Base-by-base conservation (phyloP, 1,284 basidiomycete species). In the Tilletia walkeri region DNA sequence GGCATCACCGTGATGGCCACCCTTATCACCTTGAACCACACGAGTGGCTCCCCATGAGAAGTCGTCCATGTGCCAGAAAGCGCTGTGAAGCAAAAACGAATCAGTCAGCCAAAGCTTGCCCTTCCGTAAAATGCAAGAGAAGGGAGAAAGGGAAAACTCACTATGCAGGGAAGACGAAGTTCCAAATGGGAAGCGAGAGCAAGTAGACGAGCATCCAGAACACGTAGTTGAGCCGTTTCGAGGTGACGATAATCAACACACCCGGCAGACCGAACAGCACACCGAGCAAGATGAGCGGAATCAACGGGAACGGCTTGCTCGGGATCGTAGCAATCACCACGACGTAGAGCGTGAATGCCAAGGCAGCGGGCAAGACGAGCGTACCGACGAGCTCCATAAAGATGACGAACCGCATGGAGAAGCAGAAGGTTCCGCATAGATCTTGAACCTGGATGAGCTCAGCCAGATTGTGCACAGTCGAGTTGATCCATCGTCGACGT, bases 401-500 rank as follows among this genome's bases (percentile, higher is more conserved):
- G 65, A 85, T 77, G 69, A 79, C 80, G 71, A 82, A 82, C 12
- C 85, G 84, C 85, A 86, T 86, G 66, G 84, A 85, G 79, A 86
- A 86, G 78, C 85, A 86, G 79, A 86, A 86, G 14, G 85, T 85
- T 61, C 85, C 85, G 73, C 85, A 86, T 9, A 86, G 82, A 76
- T 86, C 85, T 56, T 84, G 80, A 63, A 86, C 85, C 67, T 84
- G 77, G 66, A 86, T 78, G 49, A 86, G 82, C 79, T 86, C 85
- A 69, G 85, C 85, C 56, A 86, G 75, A 70, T 86, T 86, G 79
- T 86, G 85, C 49, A 86, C 84, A 39, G 85, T 86, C 74, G 85
- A 86, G 79, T 86, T 86, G 80, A 86, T 86, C 85, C 85, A 86
- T 70, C 85, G 77, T 49, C 85, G 83, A 69, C 85, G 82, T 74